These are phyloP conservation scores for Hansenula anomala DNA, from an alignment of 1,139 yeast species.

Conservation along the genomic window DNA sequence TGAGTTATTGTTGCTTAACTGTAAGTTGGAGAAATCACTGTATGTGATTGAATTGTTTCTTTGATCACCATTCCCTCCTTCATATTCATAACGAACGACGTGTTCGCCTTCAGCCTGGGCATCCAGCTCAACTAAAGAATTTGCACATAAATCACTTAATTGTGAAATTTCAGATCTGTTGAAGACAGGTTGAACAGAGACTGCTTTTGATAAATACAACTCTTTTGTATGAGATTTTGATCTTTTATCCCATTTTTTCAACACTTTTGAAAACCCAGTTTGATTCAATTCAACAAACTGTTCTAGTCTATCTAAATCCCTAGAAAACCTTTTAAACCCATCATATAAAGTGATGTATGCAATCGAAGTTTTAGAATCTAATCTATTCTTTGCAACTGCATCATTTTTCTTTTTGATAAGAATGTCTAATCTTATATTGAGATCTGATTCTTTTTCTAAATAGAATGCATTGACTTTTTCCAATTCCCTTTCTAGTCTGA, in stretches of 20 bases:
- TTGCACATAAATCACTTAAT: slow-evolving; percentile 77
- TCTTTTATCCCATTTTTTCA: slow-evolving; percentile 97
- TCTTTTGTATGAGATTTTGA: slow-evolving; percentile 94
- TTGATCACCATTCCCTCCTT: slow-evolving; percentile 9
- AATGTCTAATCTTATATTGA: slow-evolving; percentile 72
- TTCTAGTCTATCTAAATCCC: slow-evolving; percentile 81
- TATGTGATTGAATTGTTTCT: slow-evolving; percentile 12
- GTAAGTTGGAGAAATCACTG: slow-evolving; percentile 18
- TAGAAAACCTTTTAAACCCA: slow-evolving; percentile 83
- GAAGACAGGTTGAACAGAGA: slow-evolving; percentile 93
- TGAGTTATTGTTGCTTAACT: slow-evolving; percentile 5
- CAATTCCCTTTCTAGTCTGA: slow-evolving; percentile 85
- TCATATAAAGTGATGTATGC: slow-evolving; percentile 70
- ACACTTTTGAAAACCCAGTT: slow-evolving; percentile 90
- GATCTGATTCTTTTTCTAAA: slow-evolving; percentile 83
- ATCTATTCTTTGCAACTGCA: slow-evolving; percentile 39
- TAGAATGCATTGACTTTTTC: slow-evolving; percentile 92
- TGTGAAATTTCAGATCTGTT: slow-evolving; percentile 84
- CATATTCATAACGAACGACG: slow-evolving; percentile 24
- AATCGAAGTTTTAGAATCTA: slow-evolving; percentile 48
- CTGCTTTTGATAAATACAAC: slow-evolving; percentile 84
- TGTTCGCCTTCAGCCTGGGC: slow-evolving; percentile 78
- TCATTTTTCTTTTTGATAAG: slow-evolving; percentile 68
- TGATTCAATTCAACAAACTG: slow-evolving; percentile 93
- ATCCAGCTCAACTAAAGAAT: slow-evolving; percentile 76